These are phyloP conservation scores for Kwoniella dejecticola DNA, from an alignment of 768 basidiomycete species.

Conservation along the genomic window DNA sequence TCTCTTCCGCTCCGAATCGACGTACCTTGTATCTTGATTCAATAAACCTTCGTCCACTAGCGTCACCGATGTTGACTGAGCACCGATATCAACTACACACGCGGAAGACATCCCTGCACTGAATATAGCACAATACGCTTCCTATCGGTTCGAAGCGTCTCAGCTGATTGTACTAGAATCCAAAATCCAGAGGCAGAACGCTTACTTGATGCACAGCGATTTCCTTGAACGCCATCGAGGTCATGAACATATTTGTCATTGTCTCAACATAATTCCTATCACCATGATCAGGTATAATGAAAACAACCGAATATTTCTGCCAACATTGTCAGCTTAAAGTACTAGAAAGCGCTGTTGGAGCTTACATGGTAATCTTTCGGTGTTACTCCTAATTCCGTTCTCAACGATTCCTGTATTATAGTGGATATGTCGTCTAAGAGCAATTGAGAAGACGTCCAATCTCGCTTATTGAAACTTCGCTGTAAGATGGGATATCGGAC, in stretches of 20 bases:
- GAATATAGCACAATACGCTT: constrained; percentile 88
- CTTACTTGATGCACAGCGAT: constrained; percentile 83
- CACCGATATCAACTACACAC: constrained; percentile 94
- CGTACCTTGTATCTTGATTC: constrained; percentile 79
- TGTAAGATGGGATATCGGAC: constrained; percentile 80
- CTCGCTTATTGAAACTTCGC: constrained; percentile 76
- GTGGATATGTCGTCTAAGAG: constrained; percentile 76
- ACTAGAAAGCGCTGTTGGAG: not conserved
- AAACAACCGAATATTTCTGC: constrained; percentile 80
- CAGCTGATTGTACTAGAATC: not conserved
- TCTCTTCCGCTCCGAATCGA: constrained; percentile 2
- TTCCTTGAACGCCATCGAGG: constrained; percentile 87
- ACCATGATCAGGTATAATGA: constrained; percentile 90
- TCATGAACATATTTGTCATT: constrained; percentile 70
- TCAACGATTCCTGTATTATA: constrained; percentile 66
- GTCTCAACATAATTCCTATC: constrained; percentile 81
- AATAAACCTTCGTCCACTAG: constrained; percentile 95
- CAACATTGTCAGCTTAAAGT: not conserved
- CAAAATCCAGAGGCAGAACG: not conserved
- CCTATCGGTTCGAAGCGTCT: constrained; percentile 60
- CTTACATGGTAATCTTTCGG: constrained; percentile 44
- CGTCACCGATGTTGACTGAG: constrained; percentile 76
- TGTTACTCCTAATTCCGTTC: constrained; percentile 32
- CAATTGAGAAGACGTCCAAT: constrained; percentile 66
- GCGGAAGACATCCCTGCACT: constrained; percentile 93